Evolutionary conservation across 371 early-diverging fungal species (phyloP), one percentile per base, ranked within the genome.

Genomic region (Mortierella sp.): DNA sequence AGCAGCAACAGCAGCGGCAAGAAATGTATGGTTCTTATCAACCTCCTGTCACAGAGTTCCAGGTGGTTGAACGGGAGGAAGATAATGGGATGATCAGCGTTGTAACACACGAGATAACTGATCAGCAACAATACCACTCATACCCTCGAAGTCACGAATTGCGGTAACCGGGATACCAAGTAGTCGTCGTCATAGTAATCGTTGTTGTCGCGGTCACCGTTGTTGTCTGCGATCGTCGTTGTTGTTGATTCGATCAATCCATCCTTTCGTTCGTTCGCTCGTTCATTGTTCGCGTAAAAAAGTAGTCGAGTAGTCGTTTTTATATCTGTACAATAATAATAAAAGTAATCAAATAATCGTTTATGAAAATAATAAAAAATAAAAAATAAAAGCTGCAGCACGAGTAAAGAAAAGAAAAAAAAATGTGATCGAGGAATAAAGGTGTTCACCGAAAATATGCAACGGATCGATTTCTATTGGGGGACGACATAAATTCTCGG

Each of bases 51-150:
- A 57, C 71, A 16, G 66, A 66, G 61, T 55, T 58, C 43, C 70
- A 66, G 20, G 73, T 72, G 28, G 39, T 68, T 18, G 69, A 78
- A 45, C 62, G 67, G 14, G 73, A 69, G 10, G 70, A 78, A 20
- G 73, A 78, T 14, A 61, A 66, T 58, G 73, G 78, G 24, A 22
- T 65, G 2, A 37, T 70, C 5, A 57, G 70, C 52, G 51, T 61
- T 0, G 68, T 30, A n/a, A 64, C 28, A 20, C 68, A 77, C 37
- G 64, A 64, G 8, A 51, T 18, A n/a, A n/a, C n/a, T 12, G n/a
- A n/a, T 51, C 51, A 20, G 16, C n/a, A 51, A 51, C 14, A 22
- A 51, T 22, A 51, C 51, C 18, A 51, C n/a, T 51, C 51, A 51
- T 51, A 51, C n/a, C 16, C 51, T 51, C 18, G 16, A 12, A 6